Base-by-base conservation (phyloP, 2,329 filamentous ascomycete genomes). In the Nothophaeocryptopus gaeumannii region DNA sequence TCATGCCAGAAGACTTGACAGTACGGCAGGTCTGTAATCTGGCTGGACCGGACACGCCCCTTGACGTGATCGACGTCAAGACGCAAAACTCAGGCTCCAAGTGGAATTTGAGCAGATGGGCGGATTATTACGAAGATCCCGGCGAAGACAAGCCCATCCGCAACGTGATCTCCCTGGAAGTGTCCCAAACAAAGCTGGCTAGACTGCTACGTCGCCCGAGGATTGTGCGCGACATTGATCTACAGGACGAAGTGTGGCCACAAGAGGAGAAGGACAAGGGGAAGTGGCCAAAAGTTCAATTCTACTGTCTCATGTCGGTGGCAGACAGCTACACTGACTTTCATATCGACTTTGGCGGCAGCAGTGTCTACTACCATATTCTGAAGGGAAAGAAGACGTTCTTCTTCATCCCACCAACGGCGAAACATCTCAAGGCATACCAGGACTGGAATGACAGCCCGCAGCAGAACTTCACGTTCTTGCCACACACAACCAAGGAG, bases 291-390 rank as follows among this genome's bases (percentile, higher is more conserved):
- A 80, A 82, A 50, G 83, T 86, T 7, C 82, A 85, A 52, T 85
- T 83, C 61, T 85, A 85, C 69, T 84, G 81, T 62, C 70, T 86
- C 32, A 86, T 86, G 83, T 86, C 83, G 5, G 82, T 85, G 15
- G 81, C 82, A 10, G 83, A 86, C 65, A 85, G 82, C 66, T 86
- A 84, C 58, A 86, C 83, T 14, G 83, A 86, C 65, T 86, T 86
- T 58, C 83, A 86, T 66, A 84, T 86, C 62, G 83, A 86, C 62
- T 86, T 86, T 66, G 83, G 83, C 32, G 83, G 83, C 5, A 86
- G 83, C 3, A 86, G 83, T 1, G 83, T 86, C 5, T 86, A 82
- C 62, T 86, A 86, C 58, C 83, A 86, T 60, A 85, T 86, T 54
- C 67, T 86, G 47, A 83, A 82, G 56, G 83, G 83, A 48, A 82